phyloP scores from a whole-genome alignment of 2,329 filamentous ascomycete species.

The Trichoderma sp. region DNA sequence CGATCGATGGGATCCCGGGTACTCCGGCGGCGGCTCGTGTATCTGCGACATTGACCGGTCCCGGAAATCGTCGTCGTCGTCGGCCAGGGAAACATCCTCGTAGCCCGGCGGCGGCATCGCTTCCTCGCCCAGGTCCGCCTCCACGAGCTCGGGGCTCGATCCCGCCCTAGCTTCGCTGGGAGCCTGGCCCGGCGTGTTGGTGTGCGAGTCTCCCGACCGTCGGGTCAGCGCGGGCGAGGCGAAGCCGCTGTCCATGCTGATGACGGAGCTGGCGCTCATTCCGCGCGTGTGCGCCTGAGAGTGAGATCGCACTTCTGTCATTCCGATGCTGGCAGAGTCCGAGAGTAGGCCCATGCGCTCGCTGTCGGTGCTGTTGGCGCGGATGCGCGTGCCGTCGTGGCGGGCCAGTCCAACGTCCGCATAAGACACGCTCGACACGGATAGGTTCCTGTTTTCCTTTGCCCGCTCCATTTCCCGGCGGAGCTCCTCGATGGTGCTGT shows the following conservation, averaged over 20 bases:
- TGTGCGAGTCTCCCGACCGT: constrained; percentile 48
- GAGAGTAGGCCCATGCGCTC: constrained; percentile 72
- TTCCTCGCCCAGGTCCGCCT: constrained; percentile 53
- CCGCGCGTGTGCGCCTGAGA: constrained; percentile 46
- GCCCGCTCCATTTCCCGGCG: constrained; percentile 58
- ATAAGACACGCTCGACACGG: constrained; percentile 76
- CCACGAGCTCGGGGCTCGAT: constrained; percentile 56
- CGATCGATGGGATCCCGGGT: constrained; percentile 46
- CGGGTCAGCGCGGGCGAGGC: constrained; percentile 43
- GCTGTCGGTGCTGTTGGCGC: constrained; percentile 73
- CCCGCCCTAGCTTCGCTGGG: constrained; percentile 46
- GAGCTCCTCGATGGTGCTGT: constrained; percentile 62
- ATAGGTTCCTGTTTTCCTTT: constrained; percentile 63
- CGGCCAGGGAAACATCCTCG: constrained; percentile 51
- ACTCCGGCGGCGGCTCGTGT: constrained; percentile 55
- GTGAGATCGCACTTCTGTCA: constrained; percentile 40
- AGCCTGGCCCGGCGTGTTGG: constrained; percentile 45
- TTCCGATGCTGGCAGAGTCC: constrained; percentile 66
- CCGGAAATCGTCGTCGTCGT: constrained; percentile 44
- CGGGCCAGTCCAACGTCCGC: constrained; percentile 74
- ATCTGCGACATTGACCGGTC: constrained; percentile 48
- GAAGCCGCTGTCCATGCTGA: constrained; percentile 56
- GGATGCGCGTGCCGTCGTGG: constrained; percentile 74
- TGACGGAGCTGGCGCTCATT: constrained; percentile 55
- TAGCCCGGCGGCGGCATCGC: constrained; percentile 59